Conservation (phyloP, 345 rosid genomes). For the Syzygium grande region DNA sequence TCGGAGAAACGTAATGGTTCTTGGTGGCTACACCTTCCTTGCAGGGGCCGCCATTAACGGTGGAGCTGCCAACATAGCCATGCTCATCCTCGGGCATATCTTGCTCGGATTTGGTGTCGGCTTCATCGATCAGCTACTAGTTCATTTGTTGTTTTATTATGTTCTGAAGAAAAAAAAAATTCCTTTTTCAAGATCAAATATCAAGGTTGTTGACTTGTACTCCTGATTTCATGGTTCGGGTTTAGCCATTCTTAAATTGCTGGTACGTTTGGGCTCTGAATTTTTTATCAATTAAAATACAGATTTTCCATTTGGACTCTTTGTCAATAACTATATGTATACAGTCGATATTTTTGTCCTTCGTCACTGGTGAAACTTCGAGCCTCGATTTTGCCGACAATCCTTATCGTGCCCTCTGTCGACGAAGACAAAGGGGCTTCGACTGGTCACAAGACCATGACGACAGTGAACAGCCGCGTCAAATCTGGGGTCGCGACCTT, state of each 20-base stretch:
- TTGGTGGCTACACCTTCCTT: slow-evolving; percentile 62
- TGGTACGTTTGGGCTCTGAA: not conserved
- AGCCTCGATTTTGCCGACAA: not conserved
- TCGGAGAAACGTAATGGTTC: slow-evolving; percentile 53
- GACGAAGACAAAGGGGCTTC: not conserved
- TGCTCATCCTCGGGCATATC: slow-evolving; percentile 73
- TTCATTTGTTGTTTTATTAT: not conserved
- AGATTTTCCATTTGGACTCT: too few species aligned
- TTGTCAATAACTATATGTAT: too few species aligned
- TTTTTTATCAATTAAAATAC: not conserved
- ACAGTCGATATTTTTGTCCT: not conserved
- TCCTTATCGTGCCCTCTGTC: not conserved
- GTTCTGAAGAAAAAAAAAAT: not conserved
- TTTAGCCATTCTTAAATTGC: not conserved
- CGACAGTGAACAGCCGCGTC: not conserved
- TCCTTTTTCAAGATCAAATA: not conserved
- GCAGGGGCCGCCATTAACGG: slow-evolving; percentile 54
- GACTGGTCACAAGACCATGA: not conserved
- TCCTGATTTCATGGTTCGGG: not conserved
- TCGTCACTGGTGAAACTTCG: not conserved
- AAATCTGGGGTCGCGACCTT: not conserved
- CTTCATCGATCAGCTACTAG: slow-evolving; percentile 59
- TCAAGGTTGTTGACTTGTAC: not conserved
- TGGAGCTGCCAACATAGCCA: slow-evolving; percentile 41
- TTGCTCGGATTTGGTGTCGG: slow-evolving; percentile 80